Evolutionary conservation across 179 eudicot species (phyloP).

Genomic region (Beta lomatogona): DNA sequence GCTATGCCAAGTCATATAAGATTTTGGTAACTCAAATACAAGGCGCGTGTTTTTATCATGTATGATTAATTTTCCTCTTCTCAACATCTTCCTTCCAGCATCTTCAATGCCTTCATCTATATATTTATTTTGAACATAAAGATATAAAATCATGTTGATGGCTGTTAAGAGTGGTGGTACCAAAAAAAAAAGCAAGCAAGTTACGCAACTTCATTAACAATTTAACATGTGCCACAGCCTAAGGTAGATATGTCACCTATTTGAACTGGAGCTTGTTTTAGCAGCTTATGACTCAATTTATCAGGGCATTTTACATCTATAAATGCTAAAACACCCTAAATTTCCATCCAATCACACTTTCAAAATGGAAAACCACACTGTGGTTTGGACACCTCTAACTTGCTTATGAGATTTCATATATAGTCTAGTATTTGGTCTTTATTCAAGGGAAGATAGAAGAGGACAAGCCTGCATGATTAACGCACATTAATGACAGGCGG

Average conservation of each 20-base stretch:
- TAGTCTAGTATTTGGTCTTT: too few species aligned
- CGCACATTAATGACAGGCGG: too few species aligned
- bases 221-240: too few species aligned
- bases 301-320: background rate
- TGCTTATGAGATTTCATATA: too few species aligned
- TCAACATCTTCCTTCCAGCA: slow-evolving; percentile 23
- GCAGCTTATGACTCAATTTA: background rate
- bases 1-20: too few species aligned
- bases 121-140: background rate
- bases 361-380: slow-evolving; percentile 3
- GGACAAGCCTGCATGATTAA: too few species aligned
- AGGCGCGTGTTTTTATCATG: too few species aligned
- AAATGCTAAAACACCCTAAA: background rate
- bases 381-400: too few species aligned
- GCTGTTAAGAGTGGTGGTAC: background rate
- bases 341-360: background rate
- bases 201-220: too few species aligned
- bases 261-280: background rate
- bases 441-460: background rate
- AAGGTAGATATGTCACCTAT: too few species aligned
- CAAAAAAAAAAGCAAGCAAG: too few species aligned
- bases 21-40: too few species aligned
- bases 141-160: background rate
- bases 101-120: background rate
- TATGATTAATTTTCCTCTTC: background rate